Evolutionary conservation across 2,329 filamentous ascomycete genomes (phyloP), one percentile per base, ranked within the genome.

Genomic region (Curvularia eragrostidis): DNA sequence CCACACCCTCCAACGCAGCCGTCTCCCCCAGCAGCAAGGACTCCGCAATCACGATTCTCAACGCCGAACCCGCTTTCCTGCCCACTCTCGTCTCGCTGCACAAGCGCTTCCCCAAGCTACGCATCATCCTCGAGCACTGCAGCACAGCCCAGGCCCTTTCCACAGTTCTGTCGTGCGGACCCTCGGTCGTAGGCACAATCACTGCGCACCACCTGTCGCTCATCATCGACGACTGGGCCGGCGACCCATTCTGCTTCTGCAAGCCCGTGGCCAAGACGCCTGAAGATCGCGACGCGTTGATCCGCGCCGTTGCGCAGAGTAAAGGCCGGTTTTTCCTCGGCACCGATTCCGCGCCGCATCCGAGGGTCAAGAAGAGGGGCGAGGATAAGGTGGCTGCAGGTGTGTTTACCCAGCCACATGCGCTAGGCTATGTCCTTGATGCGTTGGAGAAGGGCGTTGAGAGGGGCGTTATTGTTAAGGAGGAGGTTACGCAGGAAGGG

Each of bases 161-260:
- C 62, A 88, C 91, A 0, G 93, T 97, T 34, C 84, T 85, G 63
- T 81, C 85, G 13, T 96, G 92, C 70, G 91, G 92, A 0, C 85
- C 88, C 18, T 90, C 85, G 3, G 94, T 97, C 23, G 89, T 85
- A 0, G 89, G 84, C 3, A 94, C 91, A 9, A 92, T 96, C 65
- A 97, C 93, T 0, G 91, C 91, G 2, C 93, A 97, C 72, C 93
- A 97, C 71, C 82, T 96, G 21, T 92, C 86, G 65, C 83, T 97
- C 30, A 91, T 89, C 12, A 87, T 91, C 15, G 89, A 95, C 68
- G 88, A 93, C 67, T 89, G 89, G 81, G 80, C 79, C 4, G 81
- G 81, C 52, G 85, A 90, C 68, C 84, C 93, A 71, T 88, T 94
- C 85, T 86, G 89, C 71, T 96, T 93, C 80, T 91, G 89, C 80